Percentiles rank a stretch among this genome's conserved stretches.
These are phyloP conservation scores for Xylaria acuta DNA, from an alignment of 495 filamentous ascomycete genomes.

Conservation along the genomic window DNA sequence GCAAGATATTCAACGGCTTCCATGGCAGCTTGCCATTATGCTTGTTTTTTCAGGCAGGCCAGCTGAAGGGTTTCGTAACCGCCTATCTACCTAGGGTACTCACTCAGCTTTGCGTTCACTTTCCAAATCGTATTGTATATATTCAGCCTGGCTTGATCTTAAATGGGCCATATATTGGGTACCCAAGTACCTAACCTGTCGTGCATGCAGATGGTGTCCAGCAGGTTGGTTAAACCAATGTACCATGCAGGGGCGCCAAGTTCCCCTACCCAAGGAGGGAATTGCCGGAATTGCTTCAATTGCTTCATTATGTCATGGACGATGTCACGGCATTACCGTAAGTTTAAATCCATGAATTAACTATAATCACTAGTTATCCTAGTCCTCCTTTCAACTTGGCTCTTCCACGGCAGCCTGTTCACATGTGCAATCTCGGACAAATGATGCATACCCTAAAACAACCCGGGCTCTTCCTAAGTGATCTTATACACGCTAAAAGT, in stretches of 20 bases:
- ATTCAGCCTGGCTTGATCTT: neutral
- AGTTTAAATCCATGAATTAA: neutral
- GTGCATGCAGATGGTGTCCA: neutral
- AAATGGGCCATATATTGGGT: neutral
- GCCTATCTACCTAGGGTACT: neutral
- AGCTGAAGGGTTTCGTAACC: neutral
- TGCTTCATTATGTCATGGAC: conserved; percentile 13
- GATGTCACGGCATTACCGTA: neutral
- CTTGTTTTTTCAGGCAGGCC: neutral
- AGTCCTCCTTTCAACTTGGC: neutral
- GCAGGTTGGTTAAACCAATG: neutral
- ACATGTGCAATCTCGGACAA: neutral
- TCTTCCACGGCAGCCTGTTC: neutral
- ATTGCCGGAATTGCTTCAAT: no score
- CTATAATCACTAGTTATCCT: neutral
- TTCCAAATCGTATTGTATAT: neutral
- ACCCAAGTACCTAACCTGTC: neutral
- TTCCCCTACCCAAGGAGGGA: neutral
- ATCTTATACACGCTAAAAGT: conserved; percentile 35
- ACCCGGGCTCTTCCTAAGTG: conserved; percentile 10
- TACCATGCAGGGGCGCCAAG: neutral
- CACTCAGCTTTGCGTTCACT: neutral
- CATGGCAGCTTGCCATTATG: neutral
- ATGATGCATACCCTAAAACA: neutral
- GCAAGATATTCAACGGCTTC: conserved; percentile 6